phyloP scores from a whole-genome alignment of 73 alveolate genomes.

The Effrenium voratum region DNA sequence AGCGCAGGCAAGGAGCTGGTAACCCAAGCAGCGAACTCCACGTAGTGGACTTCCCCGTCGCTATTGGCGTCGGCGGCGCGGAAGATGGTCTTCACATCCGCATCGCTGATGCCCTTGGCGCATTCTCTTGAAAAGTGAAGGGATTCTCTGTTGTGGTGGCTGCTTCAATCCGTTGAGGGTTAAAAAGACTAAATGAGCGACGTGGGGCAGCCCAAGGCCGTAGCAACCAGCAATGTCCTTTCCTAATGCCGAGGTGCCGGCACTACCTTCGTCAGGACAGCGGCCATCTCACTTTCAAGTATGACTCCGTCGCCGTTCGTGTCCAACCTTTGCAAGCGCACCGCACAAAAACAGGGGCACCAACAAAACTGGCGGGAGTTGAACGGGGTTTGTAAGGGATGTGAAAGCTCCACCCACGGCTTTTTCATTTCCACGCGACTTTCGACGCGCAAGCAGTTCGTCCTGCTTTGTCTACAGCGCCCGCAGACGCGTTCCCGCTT shows the following conservation, averaged over 20 bases:
- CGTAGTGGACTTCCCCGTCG: conserved; percentile 74
- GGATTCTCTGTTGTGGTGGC: background rate
- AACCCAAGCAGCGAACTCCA: conserved; percentile 36
- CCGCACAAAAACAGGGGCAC: no score
- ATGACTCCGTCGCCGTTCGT: conserved; percentile 58
- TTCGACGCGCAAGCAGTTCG: no score
- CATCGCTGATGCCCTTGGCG: background rate
- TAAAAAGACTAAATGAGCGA: no score
- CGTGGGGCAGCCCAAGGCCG: no score
- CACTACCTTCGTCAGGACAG: conserved; percentile 25
- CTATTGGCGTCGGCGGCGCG: conserved; percentile 59
- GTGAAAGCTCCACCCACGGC: no score
- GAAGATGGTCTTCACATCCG: conserved; percentile 46
- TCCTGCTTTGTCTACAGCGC: no score
- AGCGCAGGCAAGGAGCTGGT: background rate
- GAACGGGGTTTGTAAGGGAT: no score
- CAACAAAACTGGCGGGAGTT: no score
- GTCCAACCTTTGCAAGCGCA: conserved; percentile 40
- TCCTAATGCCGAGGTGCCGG: conserved; percentile 15
- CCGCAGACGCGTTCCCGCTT: no score
- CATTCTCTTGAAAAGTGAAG: background rate
- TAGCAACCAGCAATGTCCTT: no score
- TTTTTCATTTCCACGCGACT: no score
- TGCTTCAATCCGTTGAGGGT: background rate
- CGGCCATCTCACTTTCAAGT: conserved; percentile 26